Conservation (phyloP, 768 basidiomycete genomes). For the Tulasnella calospora region DNA sequence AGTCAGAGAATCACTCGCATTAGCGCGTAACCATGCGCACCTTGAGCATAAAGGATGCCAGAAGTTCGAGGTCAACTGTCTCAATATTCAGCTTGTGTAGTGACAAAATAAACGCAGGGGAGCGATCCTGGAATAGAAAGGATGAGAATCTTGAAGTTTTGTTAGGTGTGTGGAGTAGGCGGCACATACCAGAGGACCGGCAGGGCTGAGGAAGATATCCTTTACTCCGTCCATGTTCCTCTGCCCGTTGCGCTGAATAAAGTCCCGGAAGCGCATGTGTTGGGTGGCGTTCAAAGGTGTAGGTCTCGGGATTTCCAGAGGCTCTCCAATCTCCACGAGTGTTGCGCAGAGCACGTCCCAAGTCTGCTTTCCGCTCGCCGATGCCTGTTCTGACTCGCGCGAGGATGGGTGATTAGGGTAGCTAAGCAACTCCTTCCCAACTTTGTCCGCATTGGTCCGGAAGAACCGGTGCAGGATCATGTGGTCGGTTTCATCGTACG, state of each 20-base stretch:
- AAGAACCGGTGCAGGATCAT: constrained; percentile 81
- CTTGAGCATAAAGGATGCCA: constrained; percentile 75
- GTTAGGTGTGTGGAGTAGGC: constrained; percentile 35
- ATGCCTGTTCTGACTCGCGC: constrained; percentile 35
- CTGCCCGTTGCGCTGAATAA: constrained; percentile 61
- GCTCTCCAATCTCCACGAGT: constrained; percentile 71
- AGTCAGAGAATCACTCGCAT: constrained; percentile 30
- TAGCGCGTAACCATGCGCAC: constrained; percentile 37
- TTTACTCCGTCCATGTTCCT: constrained; percentile 58
- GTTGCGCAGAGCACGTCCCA: constrained; percentile 79
- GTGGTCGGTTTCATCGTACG: constrained; percentile 76
- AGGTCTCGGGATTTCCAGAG: constrained; percentile 60
- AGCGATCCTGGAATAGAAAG: constrained; percentile 25
- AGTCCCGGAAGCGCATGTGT: constrained; percentile 61
- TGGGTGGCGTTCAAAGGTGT: constrained; percentile 41
- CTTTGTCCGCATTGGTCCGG: constrained; percentile 78
- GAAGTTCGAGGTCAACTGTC: constrained; percentile 67
- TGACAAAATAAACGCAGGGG: constrained; percentile 50
- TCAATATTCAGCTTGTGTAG: constrained; percentile 73
- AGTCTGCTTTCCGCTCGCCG: constrained; percentile 62
- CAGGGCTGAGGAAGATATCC: constrained; percentile 59
- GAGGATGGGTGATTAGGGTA: constrained; percentile 44
- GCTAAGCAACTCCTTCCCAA: constrained; percentile 80
- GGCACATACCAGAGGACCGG: constrained; percentile 40
- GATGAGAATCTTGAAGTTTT: neutral